phyloP scores from a whole-genome alignment of 176 grass and related monocot genomes.

The Oropetium thomaeum region DNA sequence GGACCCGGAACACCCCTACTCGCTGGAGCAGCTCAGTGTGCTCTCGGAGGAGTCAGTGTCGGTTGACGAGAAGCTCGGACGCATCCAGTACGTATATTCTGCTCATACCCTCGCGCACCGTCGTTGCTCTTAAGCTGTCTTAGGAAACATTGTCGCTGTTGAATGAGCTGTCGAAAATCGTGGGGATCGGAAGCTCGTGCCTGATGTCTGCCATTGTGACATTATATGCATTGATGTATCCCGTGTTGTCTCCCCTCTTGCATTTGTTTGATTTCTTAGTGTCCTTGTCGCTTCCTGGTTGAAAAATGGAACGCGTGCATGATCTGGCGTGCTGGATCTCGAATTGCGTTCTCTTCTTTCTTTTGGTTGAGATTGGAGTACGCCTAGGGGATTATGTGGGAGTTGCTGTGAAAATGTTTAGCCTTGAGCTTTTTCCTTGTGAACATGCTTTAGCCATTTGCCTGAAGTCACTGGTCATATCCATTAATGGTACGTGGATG shows the following conservation, averaged over 20 bases:
- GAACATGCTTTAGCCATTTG: background rate
- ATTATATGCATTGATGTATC: background rate
- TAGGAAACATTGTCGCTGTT: background rate
- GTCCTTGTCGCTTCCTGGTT: background rate
- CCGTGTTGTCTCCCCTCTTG: background rate
- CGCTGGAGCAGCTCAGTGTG: constrained; percentile 99
- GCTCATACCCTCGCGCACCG: background rate
- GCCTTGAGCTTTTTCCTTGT: background rate
- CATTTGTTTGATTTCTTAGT: background rate
- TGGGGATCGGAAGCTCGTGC: background rate
- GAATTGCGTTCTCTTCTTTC: background rate
- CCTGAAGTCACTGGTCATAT: background rate
- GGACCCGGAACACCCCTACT: constrained; percentile 99
- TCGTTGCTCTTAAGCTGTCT: background rate
- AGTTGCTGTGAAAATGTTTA: background rate
- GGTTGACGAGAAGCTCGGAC: constrained; percentile 89
- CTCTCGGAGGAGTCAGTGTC: constrained; percentile 86
- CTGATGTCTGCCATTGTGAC: background rate
- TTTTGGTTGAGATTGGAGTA: background rate
- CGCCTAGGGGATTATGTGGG: background rate
- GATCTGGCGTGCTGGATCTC: background rate
- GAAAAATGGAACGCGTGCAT: background rate
- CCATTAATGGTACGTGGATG: background rate
- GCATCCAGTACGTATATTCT: constrained; percentile 62
- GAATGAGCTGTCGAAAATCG: background rate